Percentiles rank a stretch among this genome's conserved stretches.
Conservation (phyloP, 225 moss, liverwort and hornwort genomes). For the Asterella californica region DNA sequence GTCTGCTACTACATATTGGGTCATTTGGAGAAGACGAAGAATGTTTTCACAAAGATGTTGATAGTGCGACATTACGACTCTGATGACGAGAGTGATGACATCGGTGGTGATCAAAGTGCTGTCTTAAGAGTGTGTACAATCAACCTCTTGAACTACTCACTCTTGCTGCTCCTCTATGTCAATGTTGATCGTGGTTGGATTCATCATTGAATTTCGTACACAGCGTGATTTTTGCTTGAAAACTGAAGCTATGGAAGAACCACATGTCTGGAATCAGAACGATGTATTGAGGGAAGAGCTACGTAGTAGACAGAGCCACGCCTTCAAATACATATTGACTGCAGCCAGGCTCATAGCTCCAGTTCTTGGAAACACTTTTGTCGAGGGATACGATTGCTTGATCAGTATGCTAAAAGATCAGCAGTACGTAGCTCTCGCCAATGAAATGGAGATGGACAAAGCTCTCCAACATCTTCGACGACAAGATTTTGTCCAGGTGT, state of each 20-base stretch:
- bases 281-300: slow-evolving; percentile 63
- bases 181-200: too few relatives aligned
- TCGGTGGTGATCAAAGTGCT: slow-evolving; percentile 42
- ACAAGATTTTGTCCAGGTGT: slow-evolving; percentile 69
- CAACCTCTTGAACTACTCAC: neutral
- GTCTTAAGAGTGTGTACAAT: slow-evolving; percentile 47
- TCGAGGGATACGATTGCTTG: slow-evolving; percentile 86
- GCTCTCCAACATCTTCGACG: slow-evolving; percentile 75
- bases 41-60: slow-evolving; percentile 83
- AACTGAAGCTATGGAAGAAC: neutral
- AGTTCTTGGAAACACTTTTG: slow-evolving; percentile 54
- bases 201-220: too few relatives aligned
- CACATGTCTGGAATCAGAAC: slow-evolving; percentile 43
- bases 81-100: slow-evolving; percentile 63
- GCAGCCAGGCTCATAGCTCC: slow-evolving; percentile 81
- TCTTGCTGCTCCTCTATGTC: neutral
- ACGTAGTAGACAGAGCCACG: slow-evolving; percentile 56
- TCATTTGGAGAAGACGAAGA: slow-evolving; percentile 70
- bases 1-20: slow-evolving; percentile 70
- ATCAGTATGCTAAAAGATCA: slow-evolving; percentile 83
- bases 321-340: slow-evolving; percentile 66
- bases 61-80: slow-evolving; percentile 72
- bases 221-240: neutral
- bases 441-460: slow-evolving; percentile 93
- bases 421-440: slow-evolving; percentile 61